Base-by-base conservation (phyloP, 2,329 filamentous ascomycete genomes). In the Mollisia scopiformis region DNA sequence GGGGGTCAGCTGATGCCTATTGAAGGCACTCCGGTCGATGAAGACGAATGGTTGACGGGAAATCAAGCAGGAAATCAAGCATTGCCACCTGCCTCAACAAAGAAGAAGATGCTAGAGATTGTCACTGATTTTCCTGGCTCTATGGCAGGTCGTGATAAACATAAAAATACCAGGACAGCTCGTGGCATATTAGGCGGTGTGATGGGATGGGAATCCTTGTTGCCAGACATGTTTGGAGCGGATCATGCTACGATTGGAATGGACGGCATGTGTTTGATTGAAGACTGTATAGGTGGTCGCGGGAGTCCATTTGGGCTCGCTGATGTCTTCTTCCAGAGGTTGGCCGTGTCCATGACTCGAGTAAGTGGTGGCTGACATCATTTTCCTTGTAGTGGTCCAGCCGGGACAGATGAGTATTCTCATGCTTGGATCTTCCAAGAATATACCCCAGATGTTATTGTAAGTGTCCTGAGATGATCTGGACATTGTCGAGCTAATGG, bases 191-290 rank as follows among this genome's bases (percentile, higher is more conserved):
- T 71, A 3, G 55, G 64, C 8, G 66, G 68, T 23, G 67, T 70
- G 1, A 72, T 70, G 62, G 73, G 73, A 3, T 75, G 74, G 74
- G 74, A 75, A 52, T 75, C 72, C 56, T 51, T 75, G 31, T 65
- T 75, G 1, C 73, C 73, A 35, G 74, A 76, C 53, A 75, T 75
- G 74, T 75, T 76, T 58, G 67, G 66, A 28, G 70, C 63, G 7
- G 72, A 75, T 59, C 74, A 75, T 65, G 67, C 71, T 30, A 66
- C 65, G 25, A 66, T 74, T 46, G 69, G 71, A 8, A 68, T 72
- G 50, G 71, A 75, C 56, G 74, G 73, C 0, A 75, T 75, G 72
- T 75, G 74, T 57, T 62, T 76, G 25, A 67, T 66, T 39, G 66
- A 68, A 54, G 65, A 73, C 30, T 75, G 74, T 58, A 70, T 74